These are phyloP conservation scores for Eremomyces bilateralis DNA, from an alignment of 495 filamentous ascomycete species.

Conservation along the genomic window DNA sequence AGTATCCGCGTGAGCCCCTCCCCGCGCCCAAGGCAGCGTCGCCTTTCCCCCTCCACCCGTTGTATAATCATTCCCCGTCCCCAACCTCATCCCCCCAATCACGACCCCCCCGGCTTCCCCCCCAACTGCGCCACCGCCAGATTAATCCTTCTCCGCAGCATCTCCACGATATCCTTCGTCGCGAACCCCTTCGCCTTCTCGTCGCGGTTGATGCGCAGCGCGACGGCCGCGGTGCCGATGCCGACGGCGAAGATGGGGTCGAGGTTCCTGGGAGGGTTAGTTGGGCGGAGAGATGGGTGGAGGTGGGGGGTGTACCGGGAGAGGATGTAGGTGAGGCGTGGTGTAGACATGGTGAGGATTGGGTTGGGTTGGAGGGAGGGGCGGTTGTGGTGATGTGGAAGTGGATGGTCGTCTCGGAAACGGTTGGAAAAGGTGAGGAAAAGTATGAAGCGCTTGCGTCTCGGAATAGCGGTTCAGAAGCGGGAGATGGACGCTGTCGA, in stretches of 20 bases:
- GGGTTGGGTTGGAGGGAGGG: neutral
- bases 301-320: constrained; percentile 8
- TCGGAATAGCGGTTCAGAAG: too few relatives aligned
- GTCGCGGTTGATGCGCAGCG: constrained; percentile 59
- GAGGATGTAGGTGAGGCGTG: constrained; percentile 10
- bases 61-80: too few relatives aligned
- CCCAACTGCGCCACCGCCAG: too few relatives aligned
- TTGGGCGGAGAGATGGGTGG: neutral
- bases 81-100: too few relatives aligned
- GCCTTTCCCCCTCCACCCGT: too few relatives aligned
- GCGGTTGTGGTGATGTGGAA: neutral
- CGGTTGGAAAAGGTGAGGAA: neutral
- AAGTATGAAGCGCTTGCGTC: constrained; percentile 1
- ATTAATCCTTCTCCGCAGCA: constrained; percentile 19
- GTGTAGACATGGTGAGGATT: constrained; percentile 6
- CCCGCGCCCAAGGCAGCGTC: too few relatives aligned
- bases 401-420: neutral
- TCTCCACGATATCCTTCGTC: constrained; percentile 28
- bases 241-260: constrained; percentile 76
- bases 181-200: constrained; percentile 45
- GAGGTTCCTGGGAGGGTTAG: constrained; percentile 27
- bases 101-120: too few relatives aligned
- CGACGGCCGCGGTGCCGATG: constrained; percentile 47
- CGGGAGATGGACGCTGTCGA: too few relatives aligned
- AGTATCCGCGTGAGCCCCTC: too few relatives aligned